These are phyloP conservation scores for Rhynchospora pubera DNA, from an alignment of 176 grass and related monocot genomes.

Conservation along the genomic window DNA sequence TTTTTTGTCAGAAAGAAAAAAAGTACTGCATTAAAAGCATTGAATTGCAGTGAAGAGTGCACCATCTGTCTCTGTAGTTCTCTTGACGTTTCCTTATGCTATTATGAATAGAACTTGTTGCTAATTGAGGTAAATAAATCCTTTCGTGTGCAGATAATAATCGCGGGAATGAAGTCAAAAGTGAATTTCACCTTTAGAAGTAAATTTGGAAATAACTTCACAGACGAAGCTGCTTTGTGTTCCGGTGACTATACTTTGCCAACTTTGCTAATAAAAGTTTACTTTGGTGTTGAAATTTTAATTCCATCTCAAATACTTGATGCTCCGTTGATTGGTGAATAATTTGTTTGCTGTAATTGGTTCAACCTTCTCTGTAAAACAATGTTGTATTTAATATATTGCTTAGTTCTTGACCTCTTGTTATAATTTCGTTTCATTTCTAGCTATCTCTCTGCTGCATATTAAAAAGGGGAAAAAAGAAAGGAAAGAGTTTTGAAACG, in stretches of 20 bases:
- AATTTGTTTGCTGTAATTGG: conserved; percentile 4
- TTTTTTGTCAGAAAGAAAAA: neutral
- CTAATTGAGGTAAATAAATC: neutral
- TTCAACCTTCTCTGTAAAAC: neutral
- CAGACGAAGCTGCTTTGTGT: neutral
- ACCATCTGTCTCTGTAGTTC: neutral
- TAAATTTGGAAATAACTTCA: neutral
- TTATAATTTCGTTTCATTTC: neutral
- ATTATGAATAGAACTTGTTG: neutral
- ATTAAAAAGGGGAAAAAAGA: neutral
- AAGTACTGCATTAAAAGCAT: neutral
- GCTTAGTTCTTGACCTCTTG: neutral
- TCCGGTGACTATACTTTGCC: neutral
- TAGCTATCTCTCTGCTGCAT: neutral
- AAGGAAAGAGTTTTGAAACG: neutral
- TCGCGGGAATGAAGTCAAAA: neutral
- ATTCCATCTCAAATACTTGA: neutral
- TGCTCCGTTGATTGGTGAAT: neutral
- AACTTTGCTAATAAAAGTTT: neutral
- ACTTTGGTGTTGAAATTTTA: neutral
- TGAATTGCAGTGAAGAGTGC: neutral
- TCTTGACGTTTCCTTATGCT: neutral
- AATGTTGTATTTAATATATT: neutral
- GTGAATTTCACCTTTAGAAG: neutral
- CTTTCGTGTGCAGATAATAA: conserved; percentile 1